Evolutionary conservation across 169 alveolate species (phyloP).

Genomic region (Plasmodium billcollinsi): DNA sequence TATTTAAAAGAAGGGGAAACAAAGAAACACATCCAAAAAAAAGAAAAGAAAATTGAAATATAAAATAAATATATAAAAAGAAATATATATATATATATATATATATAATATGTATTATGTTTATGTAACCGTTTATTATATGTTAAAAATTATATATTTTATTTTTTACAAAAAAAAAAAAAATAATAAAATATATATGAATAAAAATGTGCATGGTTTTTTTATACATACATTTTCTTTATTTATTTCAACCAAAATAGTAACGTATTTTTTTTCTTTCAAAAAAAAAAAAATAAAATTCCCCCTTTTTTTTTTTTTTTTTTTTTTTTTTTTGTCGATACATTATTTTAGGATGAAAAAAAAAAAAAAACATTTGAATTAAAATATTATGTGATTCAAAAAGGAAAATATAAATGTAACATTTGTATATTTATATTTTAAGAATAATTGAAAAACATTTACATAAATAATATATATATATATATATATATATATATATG

Average conservation of each 20-base stretch:
- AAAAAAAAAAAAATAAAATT: too few species aligned
- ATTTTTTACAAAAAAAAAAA: conserved; percentile 9
- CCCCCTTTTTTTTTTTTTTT: too few species aligned
- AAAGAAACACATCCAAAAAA: neutral
- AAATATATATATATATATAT: too few species aligned
- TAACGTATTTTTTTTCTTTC: too few species aligned
- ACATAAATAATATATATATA: too few species aligned
- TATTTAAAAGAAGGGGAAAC: neutral
- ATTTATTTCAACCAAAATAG: too few species aligned
- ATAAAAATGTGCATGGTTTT: conserved; percentile 7
- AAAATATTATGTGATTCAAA: too few species aligned
- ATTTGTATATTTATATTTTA: too few species aligned
- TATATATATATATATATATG: too few species aligned
- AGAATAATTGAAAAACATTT: too few species aligned
- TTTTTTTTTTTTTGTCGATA: conserved; percentile 10
- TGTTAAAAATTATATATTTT: conserved; percentile 2
- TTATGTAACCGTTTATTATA: conserved; percentile 11
- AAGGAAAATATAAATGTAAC: too few species aligned
- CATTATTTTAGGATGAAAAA: conserved; percentile 8
- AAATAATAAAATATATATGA: neutral
- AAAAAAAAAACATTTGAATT: conserved; percentile 8
- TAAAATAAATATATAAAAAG: neutral
- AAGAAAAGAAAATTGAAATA: neutral
- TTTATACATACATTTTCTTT: neutral
- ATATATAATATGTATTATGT: too few species aligned